Evolutionary conservation across 2,329 filamentous ascomycete species (phyloP), one percentile per base, ranked within the genome.

Genomic region (Leptographium radiaticola): DNA sequence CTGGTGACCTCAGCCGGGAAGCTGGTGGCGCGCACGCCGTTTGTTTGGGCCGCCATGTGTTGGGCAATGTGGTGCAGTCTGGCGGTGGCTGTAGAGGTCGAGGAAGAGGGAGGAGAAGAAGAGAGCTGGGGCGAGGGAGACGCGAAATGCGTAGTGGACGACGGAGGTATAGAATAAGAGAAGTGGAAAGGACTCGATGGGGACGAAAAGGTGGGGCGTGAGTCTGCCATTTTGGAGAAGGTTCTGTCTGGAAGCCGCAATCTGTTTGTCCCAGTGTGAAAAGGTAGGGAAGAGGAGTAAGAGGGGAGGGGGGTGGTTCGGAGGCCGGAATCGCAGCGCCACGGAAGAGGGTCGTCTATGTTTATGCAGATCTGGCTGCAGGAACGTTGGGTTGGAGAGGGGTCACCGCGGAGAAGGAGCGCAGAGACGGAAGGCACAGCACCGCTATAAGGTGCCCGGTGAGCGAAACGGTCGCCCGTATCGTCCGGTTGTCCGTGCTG

Each of bases 1-100:
- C 78, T 81, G 62, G 86, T 85, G 55, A 75, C 67, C 25, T 86
- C 79, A 64, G 84, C 77, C 57, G 83, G 80, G 73, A 95, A 95
- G 65, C 78, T 81, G 62, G 86, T 85, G 55, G 75, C 67, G 64
- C 72, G 65, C 59, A 69, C 70, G 63, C 71, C 67, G 20, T 55
- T 51, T 13, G 58, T 52, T 31, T 34, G 49, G 25, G 30, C 30
- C 9, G 58, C 52, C 77, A 93, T 84, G 70, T 93, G 88, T 65
- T 73, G 75, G 62, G 77, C 75, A 63, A 89, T 77, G 63, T 74
- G 83, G 62, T 77, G 74, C 56, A 84, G 70, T 68, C 80, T 72
- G 61, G 73, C 71, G 57, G 76, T 68, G 61, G 73, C 71, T 55
- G 74, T 72, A 61, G 58, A 64, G 57, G 74, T 70, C 53, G 75